phyloP scores from a whole-genome alignment of 73 alveolate genomes.

The Halteria grandinella region DNA sequence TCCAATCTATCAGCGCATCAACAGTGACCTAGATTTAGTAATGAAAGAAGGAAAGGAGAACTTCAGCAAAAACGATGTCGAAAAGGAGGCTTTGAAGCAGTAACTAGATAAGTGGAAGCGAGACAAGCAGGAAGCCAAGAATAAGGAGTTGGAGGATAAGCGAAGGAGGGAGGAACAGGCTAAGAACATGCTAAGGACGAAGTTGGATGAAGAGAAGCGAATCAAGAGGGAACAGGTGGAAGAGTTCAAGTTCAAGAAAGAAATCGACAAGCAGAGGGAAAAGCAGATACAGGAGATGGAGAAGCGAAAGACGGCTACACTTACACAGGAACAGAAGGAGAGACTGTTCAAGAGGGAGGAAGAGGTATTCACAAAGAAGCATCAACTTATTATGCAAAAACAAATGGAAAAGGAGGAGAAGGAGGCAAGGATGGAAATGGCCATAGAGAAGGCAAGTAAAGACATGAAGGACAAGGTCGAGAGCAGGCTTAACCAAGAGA shows the following conservation, averaged over 20 bases:
- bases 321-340: slow-evolving; percentile 24
- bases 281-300: slow-evolving; percentile 48
- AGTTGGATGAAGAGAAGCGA: slow-evolving; percentile 49
- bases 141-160: slow-evolving; percentile 32
- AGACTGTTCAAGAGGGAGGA: slow-evolving; percentile 38
- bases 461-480: slow-evolving; percentile 55
- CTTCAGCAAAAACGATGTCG: too few relatives aligned
- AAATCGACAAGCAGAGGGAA: slow-evolving; percentile 36
- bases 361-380: slow-evolving; percentile 19
- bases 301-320: background rate
- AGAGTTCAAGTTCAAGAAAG: slow-evolving; percentile 60
- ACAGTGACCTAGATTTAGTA: slow-evolving; percentile 10
- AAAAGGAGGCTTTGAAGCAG: slow-evolving; percentile 30
- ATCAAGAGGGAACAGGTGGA: slow-evolving; percentile 23
- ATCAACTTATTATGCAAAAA: background rate
- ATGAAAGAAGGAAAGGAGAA: slow-evolving; percentile 11
- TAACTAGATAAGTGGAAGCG: slow-evolving; percentile 52
- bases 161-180: background rate
- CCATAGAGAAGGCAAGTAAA: slow-evolving; percentile 19
- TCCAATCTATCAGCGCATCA: background rate
- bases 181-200: background rate
- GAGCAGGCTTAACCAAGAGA: slow-evolving; percentile 35
- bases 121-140: slow-evolving; percentile 38
- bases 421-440: background rate
- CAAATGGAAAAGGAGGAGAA: slow-evolving; percentile 28